Evolutionary conservation across 2,329 filamentous ascomycete species (phyloP), one percentile per base, ranked within the genome.

Genomic region (Chaetoscypha palmicola): DNA sequence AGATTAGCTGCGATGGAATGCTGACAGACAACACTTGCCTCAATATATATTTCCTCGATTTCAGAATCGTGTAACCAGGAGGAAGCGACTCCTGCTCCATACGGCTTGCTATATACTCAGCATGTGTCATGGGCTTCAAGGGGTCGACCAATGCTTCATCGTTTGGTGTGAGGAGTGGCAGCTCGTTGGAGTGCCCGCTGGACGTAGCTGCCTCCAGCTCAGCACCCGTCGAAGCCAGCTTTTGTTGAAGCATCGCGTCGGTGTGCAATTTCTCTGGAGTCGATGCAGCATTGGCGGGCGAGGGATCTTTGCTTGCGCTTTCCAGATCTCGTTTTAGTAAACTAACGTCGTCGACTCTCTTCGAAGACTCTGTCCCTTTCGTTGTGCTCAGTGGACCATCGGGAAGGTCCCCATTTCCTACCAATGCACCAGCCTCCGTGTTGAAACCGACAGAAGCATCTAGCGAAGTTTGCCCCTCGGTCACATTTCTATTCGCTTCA

Each of bases 31-130:
- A 19, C n/a, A 33, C 70, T 61, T 69, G 81, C 79, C 79, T 69
- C 24, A 83, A 69, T 48, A 82, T 78, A 52, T 83, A 83, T n/a
- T 67, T 65, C 38, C 58, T 62, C 42, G 64, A 65, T 8, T 55
- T 54, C 19, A 82, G 64, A 20, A 56, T 54, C 5, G 67, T 63
- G 50, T 74, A 79, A 5, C 79, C 77, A 1, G 68, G 65, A 3
- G 72, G 72, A 1, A 81, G 55, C 2, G 58, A 58, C 23, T 72
- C 66, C 8, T 55, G 61, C 42, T 65, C 49, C 23, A 82, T 67
- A 19, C 63, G 67, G 2, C 62, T 47, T 38, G 65, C 53, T 11
- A 81, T 71, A 43, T 64, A 81, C 51, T 81, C 74, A 39, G 71
- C 58, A 50, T 82, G 78, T 1, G 68, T 71, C 21, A 66, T 50